Conservation (phyloP, 1,139 yeast genomes). For the Starmera stellimalicola region DNA sequence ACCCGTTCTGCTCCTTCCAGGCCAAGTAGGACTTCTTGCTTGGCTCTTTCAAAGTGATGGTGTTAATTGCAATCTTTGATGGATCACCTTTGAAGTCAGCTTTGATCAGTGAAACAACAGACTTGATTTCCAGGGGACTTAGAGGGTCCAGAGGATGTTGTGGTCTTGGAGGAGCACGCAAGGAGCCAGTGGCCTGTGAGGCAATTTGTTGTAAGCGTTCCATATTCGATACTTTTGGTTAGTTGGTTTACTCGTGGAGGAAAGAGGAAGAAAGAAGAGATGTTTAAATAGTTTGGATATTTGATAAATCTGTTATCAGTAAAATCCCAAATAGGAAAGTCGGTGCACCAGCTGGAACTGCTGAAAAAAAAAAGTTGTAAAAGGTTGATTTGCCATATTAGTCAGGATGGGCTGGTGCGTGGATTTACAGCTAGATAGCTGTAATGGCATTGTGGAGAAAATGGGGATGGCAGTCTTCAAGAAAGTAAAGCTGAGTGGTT, state of each 20-base stretch:
- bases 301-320: not conserved
- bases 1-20: conserved; percentile 59
- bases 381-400: too few relatives aligned
- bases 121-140: conserved; percentile 44
- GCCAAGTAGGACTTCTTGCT: conserved; percentile 48
- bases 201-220: conserved; percentile 63
- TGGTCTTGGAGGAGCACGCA: conserved; percentile 43
- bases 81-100: conserved; percentile 34
- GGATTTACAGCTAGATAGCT: too few relatives aligned
- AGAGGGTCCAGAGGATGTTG: conserved; percentile 69
- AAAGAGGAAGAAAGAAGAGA: too few relatives aligned
- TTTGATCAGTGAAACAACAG: conserved; percentile 35
- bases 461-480: too few relatives aligned
- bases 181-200: conserved; percentile 49
- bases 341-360: not conserved
- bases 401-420: too few relatives aligned
- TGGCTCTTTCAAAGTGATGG: conserved; percentile 66
- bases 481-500: too few relatives aligned
- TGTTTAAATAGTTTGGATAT: not conserved
- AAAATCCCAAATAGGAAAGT: not conserved
- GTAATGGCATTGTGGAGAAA: too few relatives aligned
- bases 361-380: too few relatives aligned
- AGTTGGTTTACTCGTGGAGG: too few relatives aligned
- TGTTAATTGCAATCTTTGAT: conserved; percentile 43
- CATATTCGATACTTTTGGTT: conserved; percentile 26